Conservation (phyloP, 352 stramenopile species). For the Phytophthora quininea region DNA sequence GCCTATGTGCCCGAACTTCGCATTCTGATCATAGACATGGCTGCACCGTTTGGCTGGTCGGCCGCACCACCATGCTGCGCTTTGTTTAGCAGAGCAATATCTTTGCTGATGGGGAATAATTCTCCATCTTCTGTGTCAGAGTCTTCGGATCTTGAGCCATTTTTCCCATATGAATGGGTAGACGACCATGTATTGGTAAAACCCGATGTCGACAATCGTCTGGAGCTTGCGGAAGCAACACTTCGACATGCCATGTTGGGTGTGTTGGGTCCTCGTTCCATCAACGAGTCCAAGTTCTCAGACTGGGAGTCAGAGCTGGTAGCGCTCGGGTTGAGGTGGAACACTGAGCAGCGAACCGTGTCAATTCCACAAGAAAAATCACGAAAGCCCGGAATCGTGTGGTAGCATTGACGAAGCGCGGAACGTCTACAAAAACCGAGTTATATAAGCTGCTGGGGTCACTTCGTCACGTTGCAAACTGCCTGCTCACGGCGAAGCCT, state of each 20-base stretch:
- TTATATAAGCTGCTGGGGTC: conserved; percentile 28
- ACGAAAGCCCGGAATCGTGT: conserved; percentile 12
- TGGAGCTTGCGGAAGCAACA: conserved; percentile 11
- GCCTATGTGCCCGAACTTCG: conserved; percentile 12
- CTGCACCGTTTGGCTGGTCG: conserved; percentile 24
- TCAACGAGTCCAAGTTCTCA: conserved; percentile 43
- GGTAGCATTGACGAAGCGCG: conserved; percentile 7
- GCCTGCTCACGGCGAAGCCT: conserved; percentile 15
- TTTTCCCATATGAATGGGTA: conserved; percentile 35
- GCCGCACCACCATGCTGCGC: conserved; percentile 17
- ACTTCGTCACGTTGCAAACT: conserved; percentile 23
- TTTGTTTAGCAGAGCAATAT: conserved; percentile 17
- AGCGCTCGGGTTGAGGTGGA: conserved; percentile 16
- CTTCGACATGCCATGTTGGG: conserved; percentile 27
- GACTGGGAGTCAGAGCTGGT: conserved; percentile 8
- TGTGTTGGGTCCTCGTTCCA: conserved; percentile 13
- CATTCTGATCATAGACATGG: conserved; percentile 14
- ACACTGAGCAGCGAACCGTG: conserved; percentile 11
- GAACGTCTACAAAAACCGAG: neutral
- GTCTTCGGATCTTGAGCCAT: conserved; percentile 5
- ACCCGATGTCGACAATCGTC: neutral
- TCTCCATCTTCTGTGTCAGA: conserved; percentile 20
- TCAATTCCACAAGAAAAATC: conserved; percentile 27
- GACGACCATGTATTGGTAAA: conserved; percentile 40
- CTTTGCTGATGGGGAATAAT: conserved; percentile 12